Evolutionary conservation across 345 rosid genomes (phyloP).

Genomic region (Citrus cavaleriei): DNA sequence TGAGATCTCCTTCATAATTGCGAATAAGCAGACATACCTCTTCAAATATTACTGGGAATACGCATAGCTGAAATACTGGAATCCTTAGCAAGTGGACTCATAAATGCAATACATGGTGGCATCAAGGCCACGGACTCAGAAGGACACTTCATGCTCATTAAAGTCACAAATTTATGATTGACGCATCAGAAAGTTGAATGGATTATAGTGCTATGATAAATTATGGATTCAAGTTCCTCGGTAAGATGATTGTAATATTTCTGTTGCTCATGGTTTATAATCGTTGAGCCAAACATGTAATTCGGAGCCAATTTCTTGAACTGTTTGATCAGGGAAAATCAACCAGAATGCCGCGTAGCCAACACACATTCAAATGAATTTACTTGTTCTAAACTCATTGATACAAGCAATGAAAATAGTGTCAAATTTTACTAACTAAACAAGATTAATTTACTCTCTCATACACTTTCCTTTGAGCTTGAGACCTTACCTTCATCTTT

Average conservation of each 20-base stretch:
- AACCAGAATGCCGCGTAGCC: neutral
- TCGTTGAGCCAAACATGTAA: neutral
- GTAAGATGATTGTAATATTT: neutral
- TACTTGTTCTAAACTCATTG: conserved; percentile 14
- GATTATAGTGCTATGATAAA: neutral
- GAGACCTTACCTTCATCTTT: conserved; percentile 44
- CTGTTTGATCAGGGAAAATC: neutral
- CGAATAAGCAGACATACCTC: too few species aligned
- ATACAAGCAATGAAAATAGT: neutral
- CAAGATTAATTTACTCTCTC: conserved; percentile 26
- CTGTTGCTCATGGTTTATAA: neutral
- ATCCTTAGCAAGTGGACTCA: too few species aligned
- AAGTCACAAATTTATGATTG: too few species aligned
- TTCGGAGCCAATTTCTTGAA: neutral
- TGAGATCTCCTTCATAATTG: too few species aligned
- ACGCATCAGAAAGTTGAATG: neutral
- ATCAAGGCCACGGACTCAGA: too few species aligned
- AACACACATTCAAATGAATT: conserved; percentile 18
- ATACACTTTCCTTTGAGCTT: conserved; percentile 68
- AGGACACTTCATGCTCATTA: too few species aligned
- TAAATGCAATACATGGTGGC: too few species aligned
- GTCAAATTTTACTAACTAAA: conserved; percentile 9
- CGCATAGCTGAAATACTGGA: too few species aligned
- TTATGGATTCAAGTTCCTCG: neutral
- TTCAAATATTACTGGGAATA: too few species aligned